These are phyloP conservation scores for Geranium rotundifolium DNA, from an alignment of 345 rosid genomes.

Conservation along the genomic window DNA sequence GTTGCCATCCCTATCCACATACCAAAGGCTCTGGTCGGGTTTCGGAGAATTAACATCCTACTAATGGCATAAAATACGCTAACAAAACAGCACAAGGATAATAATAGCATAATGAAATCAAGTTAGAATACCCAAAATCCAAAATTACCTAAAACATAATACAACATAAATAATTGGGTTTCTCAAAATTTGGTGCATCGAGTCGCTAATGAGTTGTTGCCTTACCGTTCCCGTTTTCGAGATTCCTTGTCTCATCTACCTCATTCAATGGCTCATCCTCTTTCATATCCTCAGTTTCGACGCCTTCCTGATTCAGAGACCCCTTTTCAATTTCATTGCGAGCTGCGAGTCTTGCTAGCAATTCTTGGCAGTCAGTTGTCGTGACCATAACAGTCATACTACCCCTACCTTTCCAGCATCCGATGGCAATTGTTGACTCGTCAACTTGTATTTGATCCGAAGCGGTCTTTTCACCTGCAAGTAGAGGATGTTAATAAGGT, in stretches of 20 bases:
- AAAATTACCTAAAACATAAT: too few species aligned
- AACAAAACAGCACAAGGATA: too few species aligned
- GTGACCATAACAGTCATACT: conserved; percentile 82
- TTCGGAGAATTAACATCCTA: too few species aligned
- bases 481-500: neutral
- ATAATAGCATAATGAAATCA: too few species aligned
- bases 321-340: conserved; percentile 25
- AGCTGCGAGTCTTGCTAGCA: conserved; percentile 50
- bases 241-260: conserved; percentile 15
- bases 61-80: too few species aligned
- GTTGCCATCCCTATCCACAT: too few species aligned
- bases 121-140: too few species aligned
- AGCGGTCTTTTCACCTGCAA: conserved; percentile 26
- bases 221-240: neutral
- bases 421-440: conserved; percentile 59
- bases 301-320: conserved; percentile 11
- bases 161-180: too few species aligned
- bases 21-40: too few species aligned
- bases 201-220: neutral
- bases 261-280: neutral
- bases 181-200: neutral
- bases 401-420: conserved; percentile 86
- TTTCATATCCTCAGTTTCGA: neutral
- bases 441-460: conserved; percentile 28
- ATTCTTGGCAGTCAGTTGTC: conserved; percentile 68